Conservation (phyloP, 495 filamentous ascomycete species). For the Echria macrotheca region DNA sequence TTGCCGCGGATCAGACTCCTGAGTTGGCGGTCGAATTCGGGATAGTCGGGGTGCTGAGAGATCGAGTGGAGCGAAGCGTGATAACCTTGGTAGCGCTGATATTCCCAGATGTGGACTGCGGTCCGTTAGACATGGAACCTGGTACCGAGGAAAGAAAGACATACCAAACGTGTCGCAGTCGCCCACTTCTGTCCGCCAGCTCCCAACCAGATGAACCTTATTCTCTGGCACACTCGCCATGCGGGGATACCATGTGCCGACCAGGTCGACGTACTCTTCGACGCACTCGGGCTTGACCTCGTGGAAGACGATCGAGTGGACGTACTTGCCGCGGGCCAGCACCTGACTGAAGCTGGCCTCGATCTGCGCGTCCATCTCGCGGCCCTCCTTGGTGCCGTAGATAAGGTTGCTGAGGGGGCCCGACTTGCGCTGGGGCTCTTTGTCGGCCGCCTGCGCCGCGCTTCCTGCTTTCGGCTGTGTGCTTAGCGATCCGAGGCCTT, state of each 20-base stretch:
- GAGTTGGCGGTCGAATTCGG: constrained; percentile 74
- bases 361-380: constrained; percentile 87
- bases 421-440: constrained; percentile 41
- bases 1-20: constrained; percentile 76
- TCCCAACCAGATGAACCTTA: constrained; percentile 92
- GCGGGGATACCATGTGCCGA: constrained; percentile 87
- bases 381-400: constrained; percentile 92
- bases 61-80: constrained; percentile 86
- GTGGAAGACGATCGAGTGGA: constrained; percentile 96
- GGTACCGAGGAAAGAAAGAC: constrained; percentile 14
- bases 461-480: constrained; percentile 36
- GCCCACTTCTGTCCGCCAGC: constrained; percentile 97
- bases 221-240: constrained; percentile 78
- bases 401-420: constrained; percentile 66
- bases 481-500: constrained; percentile 63
- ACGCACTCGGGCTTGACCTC: constrained; percentile 93
- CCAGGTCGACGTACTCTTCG: constrained; percentile 86
- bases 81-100: constrained; percentile 94
- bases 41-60: constrained; percentile 70
- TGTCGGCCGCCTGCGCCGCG: constrained; percentile 38
- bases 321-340: constrained; percentile 92
- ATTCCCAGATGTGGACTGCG: constrained; percentile 97
- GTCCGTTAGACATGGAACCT: not conserved
- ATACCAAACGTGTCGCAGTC: constrained; percentile 96
- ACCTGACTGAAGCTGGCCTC: constrained; percentile 92